Percentiles rank a stretch among this genome's conserved stretches.
These are phyloP conservation scores for Tolypocladium tundrense DNA, from an alignment of 2,329 filamentous ascomycete species.

Conservation along the genomic window DNA sequence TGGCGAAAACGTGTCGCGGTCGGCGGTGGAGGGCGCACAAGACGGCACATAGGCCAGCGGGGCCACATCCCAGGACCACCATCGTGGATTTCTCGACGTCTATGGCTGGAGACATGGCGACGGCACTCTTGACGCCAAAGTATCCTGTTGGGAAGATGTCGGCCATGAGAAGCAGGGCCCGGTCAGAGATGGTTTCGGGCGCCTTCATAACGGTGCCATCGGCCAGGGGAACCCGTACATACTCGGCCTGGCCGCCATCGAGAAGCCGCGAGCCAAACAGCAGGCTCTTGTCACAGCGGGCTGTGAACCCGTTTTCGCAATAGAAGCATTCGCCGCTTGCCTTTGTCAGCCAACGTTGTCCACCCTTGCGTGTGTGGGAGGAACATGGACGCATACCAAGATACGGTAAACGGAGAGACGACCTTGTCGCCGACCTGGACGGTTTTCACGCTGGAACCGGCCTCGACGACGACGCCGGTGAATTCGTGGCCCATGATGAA, in stretches of 20 bases:
- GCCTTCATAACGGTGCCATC: slow-evolving; percentile 73
- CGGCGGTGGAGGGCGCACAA: slow-evolving; percentile 66
- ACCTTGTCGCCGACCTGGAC: slow-evolving; percentile 67
- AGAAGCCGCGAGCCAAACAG: slow-evolving; percentile 61
- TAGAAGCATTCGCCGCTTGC: slow-evolving; percentile 63
- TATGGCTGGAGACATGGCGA: slow-evolving; percentile 44
- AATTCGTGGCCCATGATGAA: slow-evolving; percentile 79
- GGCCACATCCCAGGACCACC: slow-evolving; percentile 76
- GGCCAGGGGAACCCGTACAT: slow-evolving; percentile 69
- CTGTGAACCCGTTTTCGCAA: slow-evolving; percentile 66
- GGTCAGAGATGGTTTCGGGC: slow-evolving; percentile 55
- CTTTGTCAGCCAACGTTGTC: neutral
- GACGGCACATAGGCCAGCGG: slow-evolving; percentile 75
- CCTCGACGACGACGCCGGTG: slow-evolving; percentile 61
- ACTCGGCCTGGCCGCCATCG: slow-evolving; percentile 76
- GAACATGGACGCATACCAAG: slow-evolving; percentile 47
- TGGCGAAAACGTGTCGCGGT: slow-evolving; percentile 66
- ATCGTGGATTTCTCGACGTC: slow-evolving; percentile 48
- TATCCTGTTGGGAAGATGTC: slow-evolving; percentile 87
- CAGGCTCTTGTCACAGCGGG: slow-evolving; percentile 59
- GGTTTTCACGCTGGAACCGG: slow-evolving; percentile 56
- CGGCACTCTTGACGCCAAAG: slow-evolving; percentile 72
- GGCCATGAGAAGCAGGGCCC: slow-evolving; percentile 75
- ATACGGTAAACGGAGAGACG: slow-evolving; percentile 74
- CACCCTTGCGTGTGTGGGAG: neutral